Evolutionary conservation across 768 basidiomycete genomes (phyloP).

Genomic region (Leucocoprinus leucothites): DNA sequence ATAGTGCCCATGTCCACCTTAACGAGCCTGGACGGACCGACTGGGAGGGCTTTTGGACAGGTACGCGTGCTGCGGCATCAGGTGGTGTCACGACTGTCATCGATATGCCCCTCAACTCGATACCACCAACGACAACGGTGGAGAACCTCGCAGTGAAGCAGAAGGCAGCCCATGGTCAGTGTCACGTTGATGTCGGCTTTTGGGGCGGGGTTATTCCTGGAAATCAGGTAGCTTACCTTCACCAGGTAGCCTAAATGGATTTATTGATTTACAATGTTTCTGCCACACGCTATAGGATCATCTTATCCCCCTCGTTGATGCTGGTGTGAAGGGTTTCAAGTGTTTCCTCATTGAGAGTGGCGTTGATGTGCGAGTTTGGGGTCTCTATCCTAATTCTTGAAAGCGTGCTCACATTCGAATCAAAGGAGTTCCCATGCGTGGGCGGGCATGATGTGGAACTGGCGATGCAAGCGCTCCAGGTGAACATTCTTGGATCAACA

Average conservation of each 20-base stretch:
- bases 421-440: conserved; percentile 91
- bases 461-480: conserved; percentile 78
- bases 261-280: conserved; percentile 4
- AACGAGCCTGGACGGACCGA: conserved; percentile 92
- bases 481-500: conserved; percentile 24
- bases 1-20: conserved; percentile 86
- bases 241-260: conserved; percentile 8
- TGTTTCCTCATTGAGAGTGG: conserved; percentile 96
- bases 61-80: conserved; percentile 86
- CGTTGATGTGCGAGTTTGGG: conserved; percentile 67
- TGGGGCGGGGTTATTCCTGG: conserved; percentile 96
- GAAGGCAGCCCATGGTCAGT: conserved; percentile 66
- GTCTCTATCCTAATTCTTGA: conserved; percentile 9
- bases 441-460: conserved; percentile 58
- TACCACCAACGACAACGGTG: conserved; percentile 92
- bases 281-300: conserved; percentile 44
- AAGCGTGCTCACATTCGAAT: conserved; percentile 10
- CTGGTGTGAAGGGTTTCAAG: conserved; percentile 94
- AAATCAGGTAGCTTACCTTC: conserved; percentile 57
- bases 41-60: conserved; percentile 94
- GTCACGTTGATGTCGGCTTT: conserved; percentile 81
- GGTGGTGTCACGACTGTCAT: conserved; percentile 95
- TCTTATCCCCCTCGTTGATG: conserved; percentile 68
- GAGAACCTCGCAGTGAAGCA: conserved; percentile 71
- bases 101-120: conserved; percentile 98